These are phyloP conservation scores for Opeltia flavorubescens DNA, from an alignment of 495 filamentous ascomycete genomes.

Conservation along the genomic window DNA sequence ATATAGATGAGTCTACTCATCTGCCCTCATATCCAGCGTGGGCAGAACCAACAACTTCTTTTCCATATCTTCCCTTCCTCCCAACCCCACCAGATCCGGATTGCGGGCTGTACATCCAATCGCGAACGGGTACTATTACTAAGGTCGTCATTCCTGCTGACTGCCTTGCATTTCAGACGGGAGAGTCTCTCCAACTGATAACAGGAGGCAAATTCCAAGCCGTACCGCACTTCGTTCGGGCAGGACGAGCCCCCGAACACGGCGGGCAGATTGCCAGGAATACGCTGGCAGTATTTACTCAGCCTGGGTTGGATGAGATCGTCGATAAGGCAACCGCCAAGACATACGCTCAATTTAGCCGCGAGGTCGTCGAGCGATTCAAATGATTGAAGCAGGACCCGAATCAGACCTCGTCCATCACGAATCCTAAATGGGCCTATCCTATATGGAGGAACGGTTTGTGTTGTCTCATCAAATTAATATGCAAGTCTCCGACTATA, in stretches of 20 bases:
- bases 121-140: constrained; percentile 58
- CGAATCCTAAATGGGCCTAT: no score
- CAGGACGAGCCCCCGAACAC: constrained; percentile 31
- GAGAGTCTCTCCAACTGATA: constrained; percentile 79
- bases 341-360: constrained; percentile 79
- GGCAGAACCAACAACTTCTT: constrained; percentile 15
- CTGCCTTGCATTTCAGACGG: constrained; percentile 92
- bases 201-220: constrained; percentile 80
- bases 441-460: no score
- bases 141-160: constrained; percentile 84
- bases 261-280: constrained; percentile 59
- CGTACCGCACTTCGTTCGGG: constrained; percentile 91
- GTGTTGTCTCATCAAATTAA: no score
- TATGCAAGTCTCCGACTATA: no score
- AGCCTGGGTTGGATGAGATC: constrained; percentile 81
- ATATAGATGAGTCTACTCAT: constrained; percentile 60
- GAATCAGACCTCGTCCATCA: not conserved
- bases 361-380: constrained; percentile 57
- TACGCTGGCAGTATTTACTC: constrained; percentile 93
- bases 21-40: constrained; percentile 26
- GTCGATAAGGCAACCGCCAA: constrained; percentile 58
- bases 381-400: not conserved
- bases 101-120: constrained; percentile 84
- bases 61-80: constrained; percentile 53
- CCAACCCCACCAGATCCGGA: constrained; percentile 59